Percentiles rank a stretch among this genome's conserved stretches.
phyloP scores from a whole-genome alignment of 306 rosid species.

The Quillaja saponaria region DNA sequence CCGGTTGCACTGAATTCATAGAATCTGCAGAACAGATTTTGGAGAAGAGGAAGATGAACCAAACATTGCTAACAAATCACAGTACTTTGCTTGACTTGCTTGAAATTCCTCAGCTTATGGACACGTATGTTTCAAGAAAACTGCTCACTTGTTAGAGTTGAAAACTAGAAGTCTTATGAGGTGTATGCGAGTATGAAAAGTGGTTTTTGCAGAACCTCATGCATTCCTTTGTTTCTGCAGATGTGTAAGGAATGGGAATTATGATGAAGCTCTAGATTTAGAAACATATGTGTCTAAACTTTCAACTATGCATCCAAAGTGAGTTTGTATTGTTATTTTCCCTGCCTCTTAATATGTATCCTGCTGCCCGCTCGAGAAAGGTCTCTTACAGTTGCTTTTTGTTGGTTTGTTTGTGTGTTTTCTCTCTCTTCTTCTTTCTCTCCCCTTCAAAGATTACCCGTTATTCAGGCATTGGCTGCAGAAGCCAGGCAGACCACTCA shows the following conservation, averaged over 20 bases:
- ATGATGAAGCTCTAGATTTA: constrained; percentile 93
- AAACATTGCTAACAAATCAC: constrained; percentile 86
- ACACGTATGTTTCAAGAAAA: constrained; percentile 56
- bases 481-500: constrained; percentile 92
- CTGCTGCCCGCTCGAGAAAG: constrained; percentile 18
- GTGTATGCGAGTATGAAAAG: not conserved
- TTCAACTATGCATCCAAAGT: constrained; percentile 96
- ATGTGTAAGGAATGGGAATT: constrained; percentile 96
- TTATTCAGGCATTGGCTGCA: constrained; percentile 83
- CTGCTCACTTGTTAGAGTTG: constrained; percentile 14
- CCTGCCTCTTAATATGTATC: not conserved
- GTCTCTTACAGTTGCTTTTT: constrained; percentile 14
- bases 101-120: constrained; percentile 97
- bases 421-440: constrained; percentile 3
- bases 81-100: constrained; percentile 96
- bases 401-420: not conserved
- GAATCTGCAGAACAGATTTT: constrained; percentile 85
- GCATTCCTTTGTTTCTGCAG: constrained; percentile 46
- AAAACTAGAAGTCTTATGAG: constrained; percentile 12
- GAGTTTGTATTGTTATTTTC: constrained; percentile 34
- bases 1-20: constrained; percentile 86
- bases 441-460: constrained; percentile 54
- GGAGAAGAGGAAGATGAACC: constrained; percentile 98
- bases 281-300: constrained; percentile 93
- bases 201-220: constrained; percentile 23